A percentile compares a stretch with the other conserved stretches of the same genome.
Conservation (phyloP, 1,139 yeast genomes). For the Scheffersomyces illinoinensis region DNA sequence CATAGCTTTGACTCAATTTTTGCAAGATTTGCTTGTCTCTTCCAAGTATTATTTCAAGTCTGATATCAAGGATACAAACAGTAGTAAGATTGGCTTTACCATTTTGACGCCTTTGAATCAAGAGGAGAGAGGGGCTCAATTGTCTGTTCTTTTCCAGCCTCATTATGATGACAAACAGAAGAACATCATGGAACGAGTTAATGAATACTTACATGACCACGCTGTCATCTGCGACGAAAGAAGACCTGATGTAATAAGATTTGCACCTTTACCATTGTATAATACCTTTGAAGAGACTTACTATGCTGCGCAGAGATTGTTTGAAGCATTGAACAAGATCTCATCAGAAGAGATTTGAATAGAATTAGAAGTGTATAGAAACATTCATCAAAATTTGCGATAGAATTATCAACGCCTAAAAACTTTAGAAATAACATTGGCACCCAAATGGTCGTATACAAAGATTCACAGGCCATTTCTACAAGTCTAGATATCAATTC, state of each 20-base stretch:
- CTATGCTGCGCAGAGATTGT: constrained; percentile 45
- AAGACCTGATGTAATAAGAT: constrained; percentile 80
- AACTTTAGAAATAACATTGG: not conserved
- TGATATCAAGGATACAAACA: constrained; percentile 2
- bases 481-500: too few relatives aligned
- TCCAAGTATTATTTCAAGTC: constrained; percentile 44
- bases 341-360: not conserved
- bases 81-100: constrained; percentile 48
- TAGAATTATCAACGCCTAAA: not conserved
- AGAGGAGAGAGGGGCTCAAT: constrained; percentile 73
- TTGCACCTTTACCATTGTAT: constrained; percentile 84
- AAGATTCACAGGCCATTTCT: not conserved
- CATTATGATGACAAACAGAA: constrained; percentile 30
- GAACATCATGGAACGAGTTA: constrained; percentile 66
- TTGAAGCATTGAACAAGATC: constrained; percentile 32
- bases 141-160: constrained; percentile 70
- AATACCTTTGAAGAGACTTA: constrained; percentile 71
- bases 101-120: constrained; percentile 71
- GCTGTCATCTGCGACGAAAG: constrained; percentile 88
- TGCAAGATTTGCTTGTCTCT: constrained; percentile 46
- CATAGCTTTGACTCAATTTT: constrained; percentile 54
- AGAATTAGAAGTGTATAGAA: not conserved
- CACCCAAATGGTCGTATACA: not conserved
- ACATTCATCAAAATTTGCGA: too few relatives aligned
- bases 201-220: constrained; percentile 44